Base-by-base conservation (phyloP, 306 rosid species). In the Vigna nakashimae region DNA sequence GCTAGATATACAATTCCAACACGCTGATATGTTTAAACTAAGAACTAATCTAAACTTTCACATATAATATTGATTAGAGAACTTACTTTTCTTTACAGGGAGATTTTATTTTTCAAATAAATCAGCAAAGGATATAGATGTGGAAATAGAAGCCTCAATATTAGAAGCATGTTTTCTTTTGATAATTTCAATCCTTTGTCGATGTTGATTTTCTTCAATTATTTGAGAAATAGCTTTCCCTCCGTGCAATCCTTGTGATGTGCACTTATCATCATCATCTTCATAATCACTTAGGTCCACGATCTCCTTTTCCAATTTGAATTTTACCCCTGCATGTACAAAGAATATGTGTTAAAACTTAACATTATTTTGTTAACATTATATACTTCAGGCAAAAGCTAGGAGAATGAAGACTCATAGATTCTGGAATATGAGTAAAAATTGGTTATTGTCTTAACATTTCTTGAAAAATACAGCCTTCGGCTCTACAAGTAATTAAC, bases 241-340 rank as follows among this genome's bases (percentile, higher is more conserved):
- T 52, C 42, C 20, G 14, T 42, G 69, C 6, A 59, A 30, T 77
- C 63, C 42, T 65, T 6, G 30, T 9, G 71, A 6, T 1, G 28
- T 20, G 50, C 9, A 70, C 50, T 1, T 10, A 2, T 40, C 53
- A 56, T 43, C 71, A 9, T 79, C 68, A 5, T 82, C 68, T 3
- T 82, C 67, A 15, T 82, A 74, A 11, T 69, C 77, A 9, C 50
- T 70, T 10, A 55, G 49, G 58, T 66, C 22, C 42, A 32, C 11
- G 12, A 77, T 9, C 69, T 16, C 74, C 22, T 14, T 53, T 45
- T 9, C 4, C n/a, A 10, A 7, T 40, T 9, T 13, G 24, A 7
- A 34, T 57, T 16, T 66, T 65, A 18, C 55, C 14, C 20, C 15
- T 20, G 1, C 22, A 20, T 20, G 22, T 20, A 20, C 22, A 20